A percentile compares a stretch with the other conserved stretches of the same genome.
Conservation (phyloP, 2,329 filamentous ascomycete genomes). For the Alternaria solani region DNA sequence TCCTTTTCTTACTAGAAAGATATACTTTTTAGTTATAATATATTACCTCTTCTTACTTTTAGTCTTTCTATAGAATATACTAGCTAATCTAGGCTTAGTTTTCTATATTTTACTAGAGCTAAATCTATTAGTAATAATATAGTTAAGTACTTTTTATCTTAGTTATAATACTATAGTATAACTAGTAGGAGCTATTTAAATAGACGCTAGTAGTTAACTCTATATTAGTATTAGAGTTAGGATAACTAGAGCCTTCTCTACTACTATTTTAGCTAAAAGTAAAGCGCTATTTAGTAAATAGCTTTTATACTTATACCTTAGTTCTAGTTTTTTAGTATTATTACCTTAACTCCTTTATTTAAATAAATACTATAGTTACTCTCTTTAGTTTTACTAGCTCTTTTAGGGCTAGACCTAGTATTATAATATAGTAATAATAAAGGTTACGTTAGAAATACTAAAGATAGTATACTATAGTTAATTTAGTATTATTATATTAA, state of each 20-base stretch:
- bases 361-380: too few relatives aligned
- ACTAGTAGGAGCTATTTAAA: slow-evolving; percentile 4
- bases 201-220: too few relatives aligned
- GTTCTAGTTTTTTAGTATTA: too few relatives aligned
- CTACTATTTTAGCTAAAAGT: too few relatives aligned
- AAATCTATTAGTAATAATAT: background rate
- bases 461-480: background rate
- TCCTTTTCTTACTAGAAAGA: too few relatives aligned
- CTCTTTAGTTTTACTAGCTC: too few relatives aligned
- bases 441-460: background rate
- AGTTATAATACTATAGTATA: slow-evolving; percentile 9
- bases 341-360: too few relatives aligned
- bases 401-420: too few relatives aligned
- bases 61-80: slow-evolving; percentile 3
- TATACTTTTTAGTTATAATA: slow-evolving; percentile 2
- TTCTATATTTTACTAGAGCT: background rate
- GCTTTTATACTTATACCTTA: too few relatives aligned
- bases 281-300: too few relatives aligned
- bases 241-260: slow-evolving; percentile 8
- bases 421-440: too few relatives aligned
- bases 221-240: too few relatives aligned
- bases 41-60: slow-evolving; percentile 10
- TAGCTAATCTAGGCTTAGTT: slow-evolving; percentile 4
- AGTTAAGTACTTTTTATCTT: slow-evolving; percentile 1
- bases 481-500: slow-evolving; percentile 6